Conservation (phyloP, 2,329 filamentous ascomycete species). For the Aureobasidium namibiae region DNA sequence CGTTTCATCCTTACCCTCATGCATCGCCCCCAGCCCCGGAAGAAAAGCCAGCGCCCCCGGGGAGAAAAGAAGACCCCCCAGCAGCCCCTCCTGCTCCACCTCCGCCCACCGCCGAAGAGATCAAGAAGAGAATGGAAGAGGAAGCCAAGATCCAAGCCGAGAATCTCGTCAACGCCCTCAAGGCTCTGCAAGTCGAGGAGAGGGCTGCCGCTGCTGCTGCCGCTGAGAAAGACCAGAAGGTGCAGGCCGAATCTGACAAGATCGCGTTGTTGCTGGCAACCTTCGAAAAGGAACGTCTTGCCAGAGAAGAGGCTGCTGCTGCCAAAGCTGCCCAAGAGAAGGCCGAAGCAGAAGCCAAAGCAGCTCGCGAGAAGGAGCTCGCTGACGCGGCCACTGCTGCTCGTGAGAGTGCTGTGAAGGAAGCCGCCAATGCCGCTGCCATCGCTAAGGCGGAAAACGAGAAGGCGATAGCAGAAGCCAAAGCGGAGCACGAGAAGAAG, state of each 20-base stretch:
- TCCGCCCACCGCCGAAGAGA: slow-evolving; percentile 18
- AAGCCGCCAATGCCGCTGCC: slow-evolving; percentile 21
- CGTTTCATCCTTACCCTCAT: background rate
- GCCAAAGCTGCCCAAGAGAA: slow-evolving; percentile 40
- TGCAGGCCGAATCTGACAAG: slow-evolving; percentile 16
- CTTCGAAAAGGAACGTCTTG: slow-evolving; percentile 33
- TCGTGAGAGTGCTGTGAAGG: slow-evolving; percentile 34
- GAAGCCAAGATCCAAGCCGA: slow-evolving; percentile 21
- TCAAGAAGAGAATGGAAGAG: slow-evolving; percentile 24
- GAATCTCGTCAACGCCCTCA: background rate
- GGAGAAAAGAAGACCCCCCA: slow-evolving; percentile 17
- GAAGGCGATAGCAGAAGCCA: slow-evolving; percentile 32
- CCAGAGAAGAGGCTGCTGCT: slow-evolving; percentile 28
- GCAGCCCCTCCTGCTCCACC: slow-evolving; percentile 16
- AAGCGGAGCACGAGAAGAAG: slow-evolving; percentile 39
- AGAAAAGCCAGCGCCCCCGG: background rate
- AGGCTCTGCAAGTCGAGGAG: slow-evolving; percentile 14
- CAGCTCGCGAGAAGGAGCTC: slow-evolving; percentile 37
- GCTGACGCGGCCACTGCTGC: slow-evolving; percentile 38
- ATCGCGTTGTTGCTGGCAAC: slow-evolving; percentile 31
- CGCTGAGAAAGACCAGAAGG: slow-evolving; percentile 5
- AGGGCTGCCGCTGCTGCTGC: background rate
- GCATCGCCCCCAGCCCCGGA: background rate
- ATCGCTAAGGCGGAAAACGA: slow-evolving; percentile 33
- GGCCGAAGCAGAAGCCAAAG: slow-evolving; percentile 30